phyloP scores from a whole-genome alignment of 1,139 yeast genomes.

The Protomyces arabidopsidicola region DNA sequence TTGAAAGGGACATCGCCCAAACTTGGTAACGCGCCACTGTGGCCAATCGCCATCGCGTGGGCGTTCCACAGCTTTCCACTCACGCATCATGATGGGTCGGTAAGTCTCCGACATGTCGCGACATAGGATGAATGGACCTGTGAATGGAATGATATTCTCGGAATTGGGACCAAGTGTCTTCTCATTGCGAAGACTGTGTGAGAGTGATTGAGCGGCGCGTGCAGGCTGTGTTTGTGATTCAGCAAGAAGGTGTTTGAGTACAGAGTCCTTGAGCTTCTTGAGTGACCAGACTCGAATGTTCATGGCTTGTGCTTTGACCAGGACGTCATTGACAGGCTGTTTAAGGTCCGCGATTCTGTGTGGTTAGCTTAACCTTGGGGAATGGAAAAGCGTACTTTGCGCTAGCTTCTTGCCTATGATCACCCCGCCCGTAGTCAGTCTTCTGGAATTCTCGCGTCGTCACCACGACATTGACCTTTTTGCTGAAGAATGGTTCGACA shows the following conservation, averaged over 20 bases:
- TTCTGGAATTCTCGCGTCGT: slow-evolving; percentile 48
- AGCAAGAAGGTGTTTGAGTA: slow-evolving; percentile 67
- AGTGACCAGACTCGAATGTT: slow-evolving; percentile 81
- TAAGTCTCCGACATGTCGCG: slow-evolving; percentile 76
- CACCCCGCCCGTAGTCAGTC: not conserved
- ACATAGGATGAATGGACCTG: slow-evolving; percentile 66
- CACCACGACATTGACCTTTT: slow-evolving; percentile 73
- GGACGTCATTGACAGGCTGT: slow-evolving; percentile 52
- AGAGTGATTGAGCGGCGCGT: slow-evolving; percentile 17
- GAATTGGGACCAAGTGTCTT: slow-evolving; percentile 84
- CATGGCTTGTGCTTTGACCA: slow-evolving; percentile 56
- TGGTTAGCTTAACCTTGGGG: not conserved
- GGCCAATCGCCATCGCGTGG: slow-evolving; percentile 53
- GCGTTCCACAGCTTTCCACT: slow-evolving; percentile 56
- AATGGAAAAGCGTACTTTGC: not conserved
- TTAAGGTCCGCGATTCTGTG: slow-evolving; percentile 31
- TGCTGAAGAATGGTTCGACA: slow-evolving; percentile 70
- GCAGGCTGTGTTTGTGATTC: slow-evolving; percentile 35
- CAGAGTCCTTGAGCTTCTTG: slow-evolving; percentile 61
- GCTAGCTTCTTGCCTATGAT: no score
- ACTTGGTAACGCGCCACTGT: slow-evolving; percentile 39
- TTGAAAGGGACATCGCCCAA: slow-evolving; percentile 65
- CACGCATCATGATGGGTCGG: slow-evolving; percentile 77
- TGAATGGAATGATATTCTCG: slow-evolving; percentile 79
- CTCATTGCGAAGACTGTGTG: slow-evolving; percentile 54